Evolutionary conservation across 768 basidiomycete genomes (phyloP).

Genomic region (Pulveroboletus ravenelii): DNA sequence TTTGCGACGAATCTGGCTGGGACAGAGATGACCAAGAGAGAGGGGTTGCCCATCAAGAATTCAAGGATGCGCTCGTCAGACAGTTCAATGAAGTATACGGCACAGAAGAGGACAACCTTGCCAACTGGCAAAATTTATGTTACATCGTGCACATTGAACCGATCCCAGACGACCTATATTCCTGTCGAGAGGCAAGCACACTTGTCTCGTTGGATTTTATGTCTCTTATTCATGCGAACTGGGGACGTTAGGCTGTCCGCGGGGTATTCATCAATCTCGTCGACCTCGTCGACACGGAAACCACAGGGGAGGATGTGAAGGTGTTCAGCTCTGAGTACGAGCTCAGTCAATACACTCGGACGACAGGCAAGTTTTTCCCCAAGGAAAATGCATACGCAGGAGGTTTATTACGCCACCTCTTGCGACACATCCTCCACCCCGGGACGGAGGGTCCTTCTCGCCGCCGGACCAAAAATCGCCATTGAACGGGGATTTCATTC

Average conservation of each 20-base stretch:
- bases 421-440: conserved; percentile 14
- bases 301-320: neutral
- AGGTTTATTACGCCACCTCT: conserved; percentile 9
- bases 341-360: conserved; percentile 9
- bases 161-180: neutral
- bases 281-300: conserved; percentile 15
- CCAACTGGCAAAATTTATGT: conserved; percentile 11
- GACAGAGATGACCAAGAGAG: neutral
- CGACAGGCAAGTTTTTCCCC: conserved; percentile 10
- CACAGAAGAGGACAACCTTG: neutral
- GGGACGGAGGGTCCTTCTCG: neutral
- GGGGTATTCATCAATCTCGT: conserved; percentile 11
- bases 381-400: conserved; percentile 14
- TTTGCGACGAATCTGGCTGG: conserved; percentile 13
- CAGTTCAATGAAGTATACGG: conserved; percentile 18
- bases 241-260: neutral
- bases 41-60: neutral
- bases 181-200: conserved; percentile 11
- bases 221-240: neutral
- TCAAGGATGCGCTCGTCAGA: conserved; percentile 11
- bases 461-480: conserved; percentile 1
- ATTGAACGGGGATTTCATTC: conserved; percentile 13
- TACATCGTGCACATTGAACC: conserved; percentile 1
- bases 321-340: conserved; percentile 7
- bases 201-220: no score